Percentiles rank a stretch among this genome's conserved stretches.
phyloP scores from a whole-genome alignment of 495 filamentous ascomycete species.

The Hyaloscypha hepaticicola region DNA sequence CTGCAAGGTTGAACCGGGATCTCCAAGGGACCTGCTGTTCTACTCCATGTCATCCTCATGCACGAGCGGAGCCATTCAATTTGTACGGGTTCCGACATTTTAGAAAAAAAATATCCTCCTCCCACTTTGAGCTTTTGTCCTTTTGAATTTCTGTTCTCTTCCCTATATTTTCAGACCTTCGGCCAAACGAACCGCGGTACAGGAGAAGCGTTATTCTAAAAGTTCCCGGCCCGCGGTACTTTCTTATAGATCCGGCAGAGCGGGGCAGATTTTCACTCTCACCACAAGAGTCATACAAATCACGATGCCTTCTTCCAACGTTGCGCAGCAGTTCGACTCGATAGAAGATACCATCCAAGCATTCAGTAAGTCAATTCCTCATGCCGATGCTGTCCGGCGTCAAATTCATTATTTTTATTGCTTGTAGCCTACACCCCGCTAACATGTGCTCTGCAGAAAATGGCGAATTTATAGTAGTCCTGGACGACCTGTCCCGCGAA shows the following conservation, averaged over 20 bases:
- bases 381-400: conserved; percentile 5
- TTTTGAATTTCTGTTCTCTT: not conserved
- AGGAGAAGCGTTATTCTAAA: not conserved
- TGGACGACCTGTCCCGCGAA: conserved; percentile 86
- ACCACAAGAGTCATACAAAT: conserved; percentile 4
- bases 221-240: not conserved
- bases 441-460: conserved; percentile 51
- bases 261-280: conserved; percentile 23
- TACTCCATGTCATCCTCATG: not conserved
- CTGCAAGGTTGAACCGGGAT: conserved; percentile 1
- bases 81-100: not conserved
- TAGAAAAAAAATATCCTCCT: not conserved
- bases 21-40: not conserved
- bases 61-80: not conserved
- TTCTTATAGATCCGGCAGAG: conserved; percentile 13
- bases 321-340: conserved; percentile 64
- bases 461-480: conserved; percentile 93
- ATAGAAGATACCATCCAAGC: conserved; percentile 83
- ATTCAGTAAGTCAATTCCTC: conserved; percentile 62
- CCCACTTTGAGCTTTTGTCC: not conserved
- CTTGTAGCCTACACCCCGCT: conserved; percentile 13
- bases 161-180: not conserved
- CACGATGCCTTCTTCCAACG: conserved; percentile 30
- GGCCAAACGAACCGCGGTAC: not conserved
- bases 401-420: not conserved